Conservation (phyloP, 768 basidiomycete genomes). For the Xanthoconium stramineum region DNA sequence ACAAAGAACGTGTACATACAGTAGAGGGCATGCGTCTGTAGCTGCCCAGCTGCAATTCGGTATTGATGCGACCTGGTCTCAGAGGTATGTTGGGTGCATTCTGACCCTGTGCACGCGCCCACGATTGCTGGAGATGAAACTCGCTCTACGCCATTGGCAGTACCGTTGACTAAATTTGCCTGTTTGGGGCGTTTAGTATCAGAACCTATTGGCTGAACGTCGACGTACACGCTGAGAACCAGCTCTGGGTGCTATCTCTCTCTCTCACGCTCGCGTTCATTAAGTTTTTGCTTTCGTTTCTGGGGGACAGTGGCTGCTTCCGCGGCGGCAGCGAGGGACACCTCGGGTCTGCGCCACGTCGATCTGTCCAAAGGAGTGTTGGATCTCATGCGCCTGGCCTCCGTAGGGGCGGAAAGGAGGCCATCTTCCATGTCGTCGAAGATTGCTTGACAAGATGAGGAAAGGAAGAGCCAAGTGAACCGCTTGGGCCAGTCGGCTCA, state of each 20-base stretch:
- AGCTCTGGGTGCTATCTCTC: constrained; percentile 26
- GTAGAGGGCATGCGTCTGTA: constrained; percentile 80
- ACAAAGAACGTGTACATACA: constrained; percentile 47
- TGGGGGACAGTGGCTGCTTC: constrained; percentile 45
- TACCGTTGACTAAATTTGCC: constrained; percentile 20
- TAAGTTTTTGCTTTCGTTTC: constrained; percentile 67
- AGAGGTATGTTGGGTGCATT: constrained; percentile 32
- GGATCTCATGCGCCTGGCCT: constrained; percentile 34
- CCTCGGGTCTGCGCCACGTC: constrained; percentile 43
- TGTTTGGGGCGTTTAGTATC: constrained; percentile 19
- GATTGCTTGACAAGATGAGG: constrained; percentile 36
- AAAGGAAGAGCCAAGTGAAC: constrained; percentile 38
- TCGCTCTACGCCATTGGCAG: constrained; percentile 19
- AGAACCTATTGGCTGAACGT: not conserved
- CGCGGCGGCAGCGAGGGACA: constrained; percentile 39
- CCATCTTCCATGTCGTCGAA: constrained; percentile 43
- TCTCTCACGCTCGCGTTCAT: constrained; percentile 41
- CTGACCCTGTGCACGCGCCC: constrained; percentile 49
- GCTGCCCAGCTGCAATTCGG: constrained; percentile 77
- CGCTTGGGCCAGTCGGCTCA: constrained; percentile 37
- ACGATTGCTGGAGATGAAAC: constrained; percentile 36
- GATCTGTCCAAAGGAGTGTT: constrained; percentile 36
- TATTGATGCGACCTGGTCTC: constrained; percentile 60
- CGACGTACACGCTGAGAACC: constrained; percentile 26
- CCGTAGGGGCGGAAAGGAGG: constrained; percentile 25